These are phyloP conservation scores for Penicillium mononematosum DNA, from an alignment of 495 filamentous ascomycete genomes.

Conservation along the genomic window DNA sequence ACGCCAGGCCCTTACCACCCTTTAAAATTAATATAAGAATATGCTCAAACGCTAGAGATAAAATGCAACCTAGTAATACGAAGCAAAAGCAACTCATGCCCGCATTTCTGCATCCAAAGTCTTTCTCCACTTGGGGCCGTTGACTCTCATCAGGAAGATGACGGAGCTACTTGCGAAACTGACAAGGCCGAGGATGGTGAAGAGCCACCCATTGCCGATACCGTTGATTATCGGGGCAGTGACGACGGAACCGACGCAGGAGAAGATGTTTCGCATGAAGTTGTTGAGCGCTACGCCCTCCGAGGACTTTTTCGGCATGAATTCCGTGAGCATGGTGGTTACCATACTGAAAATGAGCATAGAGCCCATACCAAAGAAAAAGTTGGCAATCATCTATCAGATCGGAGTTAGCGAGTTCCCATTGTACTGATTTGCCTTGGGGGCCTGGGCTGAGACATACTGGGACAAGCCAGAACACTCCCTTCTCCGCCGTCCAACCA, in stretches of 20 bases:
- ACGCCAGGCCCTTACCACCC: background rate
- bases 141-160: constrained; percentile 65
- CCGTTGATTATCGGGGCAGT: constrained; percentile 74
- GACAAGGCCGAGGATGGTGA: constrained; percentile 73
- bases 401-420: constrained; percentile 12
- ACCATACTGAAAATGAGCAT: constrained; percentile 85
- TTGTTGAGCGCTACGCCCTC: constrained; percentile 74
- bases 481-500: constrained; percentile 61
- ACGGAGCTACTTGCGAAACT: constrained; percentile 53
- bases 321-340: constrained; percentile 86
- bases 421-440: background rate
- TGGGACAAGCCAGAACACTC: constrained; percentile 60
- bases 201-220: constrained; percentile 87
- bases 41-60: background rate
- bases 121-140: constrained; percentile 64
- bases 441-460: constrained; percentile 49
- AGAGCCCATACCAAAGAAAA: constrained; percentile 81
- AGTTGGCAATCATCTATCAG: constrained; percentile 67
- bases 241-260: constrained; percentile 71
- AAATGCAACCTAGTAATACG: background rate
- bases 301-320: constrained; percentile 74
- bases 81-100: constrained; percentile 22
- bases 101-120: constrained; percentile 58
- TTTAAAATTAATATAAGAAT: background rate
- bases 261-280: constrained; percentile 84